Conservation (phyloP, 768 basidiomycete genomes). For the Macrocybe gigantea region DNA sequence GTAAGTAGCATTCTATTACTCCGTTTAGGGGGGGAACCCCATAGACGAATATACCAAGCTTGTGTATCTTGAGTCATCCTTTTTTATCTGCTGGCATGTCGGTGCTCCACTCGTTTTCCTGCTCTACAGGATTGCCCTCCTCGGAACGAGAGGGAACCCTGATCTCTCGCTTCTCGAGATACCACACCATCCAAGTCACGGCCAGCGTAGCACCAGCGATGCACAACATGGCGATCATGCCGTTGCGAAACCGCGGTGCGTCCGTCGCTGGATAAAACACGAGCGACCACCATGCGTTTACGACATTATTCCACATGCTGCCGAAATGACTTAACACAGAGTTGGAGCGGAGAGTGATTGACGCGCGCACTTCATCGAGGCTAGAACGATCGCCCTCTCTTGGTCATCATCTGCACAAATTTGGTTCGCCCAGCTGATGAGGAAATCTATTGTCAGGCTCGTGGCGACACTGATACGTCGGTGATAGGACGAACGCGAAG, state of each 20-base stretch:
- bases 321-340: neutral
- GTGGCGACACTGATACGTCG: neutral
- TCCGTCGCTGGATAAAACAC: slow-evolving; percentile 72
- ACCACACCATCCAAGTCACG: slow-evolving; percentile 52
- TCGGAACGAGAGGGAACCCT: neutral
- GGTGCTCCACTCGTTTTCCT: no score
- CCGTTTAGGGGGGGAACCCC: no score
- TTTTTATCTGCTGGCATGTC: no score
- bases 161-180: slow-evolving; percentile 37
- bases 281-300: slow-evolving; percentile 68
- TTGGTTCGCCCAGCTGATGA: slow-evolving; percentile 70
- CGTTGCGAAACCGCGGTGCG: slow-evolving; percentile 60
- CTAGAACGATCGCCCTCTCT: slow-evolving; percentile 63
- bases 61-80: no score
- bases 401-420: slow-evolving; percentile 66
- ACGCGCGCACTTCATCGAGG: slow-evolving; percentile 61
- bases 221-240: slow-evolving; percentile 65
- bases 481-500: slow-evolving; percentile 46
- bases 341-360: neutral
- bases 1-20: no score
- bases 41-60: no score
- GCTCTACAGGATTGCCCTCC: no score
- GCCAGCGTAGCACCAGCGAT: slow-evolving; percentile 49
- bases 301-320: slow-evolving; percentile 65
- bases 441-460: neutral